These are phyloP conservation scores for Stentor coeruleus DNA, from an alignment of 73 alveolate species.

Conservation along the genomic window DNA sequence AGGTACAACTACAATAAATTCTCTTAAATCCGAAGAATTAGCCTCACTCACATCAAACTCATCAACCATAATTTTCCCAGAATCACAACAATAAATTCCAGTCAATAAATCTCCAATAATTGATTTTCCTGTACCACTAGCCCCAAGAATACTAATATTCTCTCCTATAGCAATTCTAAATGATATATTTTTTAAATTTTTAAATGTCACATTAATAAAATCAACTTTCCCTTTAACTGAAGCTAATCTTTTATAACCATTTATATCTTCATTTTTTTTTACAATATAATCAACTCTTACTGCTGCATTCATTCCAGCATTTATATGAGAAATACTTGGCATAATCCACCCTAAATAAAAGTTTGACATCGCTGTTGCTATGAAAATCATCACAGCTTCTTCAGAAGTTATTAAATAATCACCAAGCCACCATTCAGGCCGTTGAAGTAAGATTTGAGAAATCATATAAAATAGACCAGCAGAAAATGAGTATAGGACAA, in stretches of 20 bases:
- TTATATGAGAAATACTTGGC: neutral
- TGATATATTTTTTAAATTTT: conserved; percentile 15
- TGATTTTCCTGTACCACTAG: neutral
- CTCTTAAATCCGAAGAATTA: conserved; percentile 37
- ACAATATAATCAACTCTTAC: conserved; percentile 15
- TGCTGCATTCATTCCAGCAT: conserved; percentile 2
- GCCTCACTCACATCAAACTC: neutral
- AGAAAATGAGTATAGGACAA: neutral
- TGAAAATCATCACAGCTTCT: neutral
- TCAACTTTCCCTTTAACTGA: conserved; percentile 29
- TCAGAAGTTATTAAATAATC: neutral
- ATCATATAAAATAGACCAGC: neutral
- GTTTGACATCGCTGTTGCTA: conserved; percentile 18
- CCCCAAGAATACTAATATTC: conserved; percentile 36
- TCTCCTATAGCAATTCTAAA: conserved; percentile 25
- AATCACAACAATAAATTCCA: conserved; percentile 13
- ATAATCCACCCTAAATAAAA: neutral
- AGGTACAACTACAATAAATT: too few relatives aligned
- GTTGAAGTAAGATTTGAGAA: neutral
- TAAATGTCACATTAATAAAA: conserved; percentile 26
- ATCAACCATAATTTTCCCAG: conserved; percentile 35
- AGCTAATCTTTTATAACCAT: neutral
- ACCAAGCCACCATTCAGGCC: neutral
- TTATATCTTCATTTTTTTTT: neutral
- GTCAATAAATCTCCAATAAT: conserved; percentile 30